Base-by-base conservation (phyloP, 805 yeast genomes). In the Priceomyces carsonii region DNA sequence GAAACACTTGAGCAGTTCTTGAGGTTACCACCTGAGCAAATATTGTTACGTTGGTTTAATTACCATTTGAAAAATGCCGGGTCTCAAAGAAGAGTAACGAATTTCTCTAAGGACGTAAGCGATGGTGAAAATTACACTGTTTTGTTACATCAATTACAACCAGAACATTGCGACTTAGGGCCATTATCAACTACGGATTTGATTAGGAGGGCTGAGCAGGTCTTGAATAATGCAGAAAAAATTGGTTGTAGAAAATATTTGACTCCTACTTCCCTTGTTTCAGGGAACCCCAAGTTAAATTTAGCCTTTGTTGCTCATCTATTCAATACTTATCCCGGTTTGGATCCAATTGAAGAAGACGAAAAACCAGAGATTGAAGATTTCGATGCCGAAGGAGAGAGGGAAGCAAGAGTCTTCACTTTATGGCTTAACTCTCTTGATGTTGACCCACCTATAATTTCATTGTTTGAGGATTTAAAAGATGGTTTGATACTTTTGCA, bases 341-440 rank as follows among this genome's bases (percentile, higher is more conserved):
- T 93, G 46, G 98, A 90, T 42, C 98, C 98, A 39, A 77, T 91
- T 45, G 95, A 87, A 55, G 98, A 90, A 64, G 73, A 69, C 39
- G 97, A 91, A 61, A 84, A 81, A 51, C 86, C 93, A 18, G 98
- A 90, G 58, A 87, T 93, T 50, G 99, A 93, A 69, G 98, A 88
- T 49, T 93, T 93, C 55, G 99, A 93, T 59, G 99, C 99, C 17
- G 99, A 93, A 67, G 99, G 99, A 44, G 99, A 93, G 68, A 85
- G 99, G 68, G 99, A 93, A 69, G 99, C 99, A 3, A 79, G 99
- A 62, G 99, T 93, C 8, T 93, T 93, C 67, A 93, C 99, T 5
- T 69, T 93, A 54, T 93, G 99, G 99, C 78, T 93, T 57, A 93
- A 93, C 66, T 88, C 96, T 1, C 75, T 93, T 52, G 98, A 93